Conservation (phyloP, 2,329 filamentous ascomycete species). For the Basipetospora chlamydospora region DNA sequence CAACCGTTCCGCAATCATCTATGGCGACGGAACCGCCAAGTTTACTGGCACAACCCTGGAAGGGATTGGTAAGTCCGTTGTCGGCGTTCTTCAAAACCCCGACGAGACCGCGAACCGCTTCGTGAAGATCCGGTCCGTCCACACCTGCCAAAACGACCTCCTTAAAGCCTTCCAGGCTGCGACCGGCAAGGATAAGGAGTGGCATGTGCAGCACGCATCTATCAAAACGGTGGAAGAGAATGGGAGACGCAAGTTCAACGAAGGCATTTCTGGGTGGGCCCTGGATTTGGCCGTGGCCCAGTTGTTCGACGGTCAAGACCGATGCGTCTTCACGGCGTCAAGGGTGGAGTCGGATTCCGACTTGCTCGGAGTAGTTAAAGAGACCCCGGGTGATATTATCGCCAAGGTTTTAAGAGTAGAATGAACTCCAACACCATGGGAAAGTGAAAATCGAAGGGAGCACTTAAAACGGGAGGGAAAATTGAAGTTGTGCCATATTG, state of each 20-base stretch:
- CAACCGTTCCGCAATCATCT: conserved; percentile 18
- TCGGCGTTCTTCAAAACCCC: conserved; percentile 7
- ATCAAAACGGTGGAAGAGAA: conserved; percentile 23
- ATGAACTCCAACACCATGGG: too few relatives aligned
- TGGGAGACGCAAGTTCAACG: conserved; percentile 1
- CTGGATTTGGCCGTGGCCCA: conserved; percentile 2
- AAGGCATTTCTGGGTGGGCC: conserved; percentile 1
- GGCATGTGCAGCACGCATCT: conserved; percentile 18
- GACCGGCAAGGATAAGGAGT: conserved; percentile 3
- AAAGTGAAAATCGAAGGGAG: too few relatives aligned
- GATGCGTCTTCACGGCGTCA: conserved; percentile 1
- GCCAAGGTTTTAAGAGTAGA: background rate
- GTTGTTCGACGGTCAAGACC: background rate
- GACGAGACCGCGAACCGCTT: conserved; percentile 9
- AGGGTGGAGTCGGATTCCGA: background rate
- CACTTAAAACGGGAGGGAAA: too few relatives aligned
- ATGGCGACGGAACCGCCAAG: conserved; percentile 8
- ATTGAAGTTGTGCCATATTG: too few relatives aligned
- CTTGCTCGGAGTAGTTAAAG: background rate
- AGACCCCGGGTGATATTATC: background rate
- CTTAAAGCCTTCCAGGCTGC: conserved; percentile 12
- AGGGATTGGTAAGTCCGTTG: conserved; percentile 8
- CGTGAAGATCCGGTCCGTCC: conserved; percentile 23
- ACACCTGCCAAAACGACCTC: conserved; percentile 32
- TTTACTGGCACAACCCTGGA: conserved; percentile 8